phyloP scores from a whole-genome alignment of 2,329 filamentous ascomycete species.

The Talaromyces rugulosus region DNA sequence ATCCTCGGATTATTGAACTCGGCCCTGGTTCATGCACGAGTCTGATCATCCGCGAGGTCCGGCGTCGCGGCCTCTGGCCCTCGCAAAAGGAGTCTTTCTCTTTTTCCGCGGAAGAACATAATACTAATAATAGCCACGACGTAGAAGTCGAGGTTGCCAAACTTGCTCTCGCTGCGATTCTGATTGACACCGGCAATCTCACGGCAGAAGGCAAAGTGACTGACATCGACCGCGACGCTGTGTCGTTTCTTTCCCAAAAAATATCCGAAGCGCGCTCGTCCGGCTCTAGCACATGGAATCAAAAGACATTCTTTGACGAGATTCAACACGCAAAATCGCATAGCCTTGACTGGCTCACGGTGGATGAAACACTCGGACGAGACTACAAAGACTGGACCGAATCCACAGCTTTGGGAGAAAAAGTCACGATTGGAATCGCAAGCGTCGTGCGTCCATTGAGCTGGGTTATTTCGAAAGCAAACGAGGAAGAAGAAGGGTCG shows the following conservation, averaged over 20 bases:
- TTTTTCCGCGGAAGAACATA: neutral
- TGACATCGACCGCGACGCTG: constrained; percentile 46
- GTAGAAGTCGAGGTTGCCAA: constrained; percentile 29
- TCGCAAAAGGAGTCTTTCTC: constrained; percentile 6
- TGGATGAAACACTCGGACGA: constrained; percentile 55
- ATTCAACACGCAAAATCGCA: constrained; percentile 54
- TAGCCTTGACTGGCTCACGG: constrained; percentile 47
- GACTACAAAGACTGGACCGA: constrained; percentile 63
- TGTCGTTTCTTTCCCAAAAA: constrained; percentile 50
- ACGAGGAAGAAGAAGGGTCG: constrained; percentile 2
- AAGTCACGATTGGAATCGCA: constrained; percentile 52
- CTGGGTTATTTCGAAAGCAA: constrained; percentile 51
- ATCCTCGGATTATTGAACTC: constrained; percentile 51
- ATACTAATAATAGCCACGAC: constrained; percentile 26
- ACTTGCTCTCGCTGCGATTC: constrained; percentile 38
- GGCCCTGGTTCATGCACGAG: constrained; percentile 57
- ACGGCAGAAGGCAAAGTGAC: constrained; percentile 42
- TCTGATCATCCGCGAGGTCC: constrained; percentile 49
- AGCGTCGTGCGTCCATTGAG: constrained; percentile 54
- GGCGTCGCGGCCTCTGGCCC: constrained; percentile 42
- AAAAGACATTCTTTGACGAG: constrained; percentile 47
- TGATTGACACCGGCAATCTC: constrained; percentile 43
- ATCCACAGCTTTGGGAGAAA: constrained; percentile 5
- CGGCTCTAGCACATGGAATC: constrained; percentile 37
- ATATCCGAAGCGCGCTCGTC: constrained; percentile 30